Conservation (phyloP, 83 land plant genomes). For the Picea mariana region DNA sequence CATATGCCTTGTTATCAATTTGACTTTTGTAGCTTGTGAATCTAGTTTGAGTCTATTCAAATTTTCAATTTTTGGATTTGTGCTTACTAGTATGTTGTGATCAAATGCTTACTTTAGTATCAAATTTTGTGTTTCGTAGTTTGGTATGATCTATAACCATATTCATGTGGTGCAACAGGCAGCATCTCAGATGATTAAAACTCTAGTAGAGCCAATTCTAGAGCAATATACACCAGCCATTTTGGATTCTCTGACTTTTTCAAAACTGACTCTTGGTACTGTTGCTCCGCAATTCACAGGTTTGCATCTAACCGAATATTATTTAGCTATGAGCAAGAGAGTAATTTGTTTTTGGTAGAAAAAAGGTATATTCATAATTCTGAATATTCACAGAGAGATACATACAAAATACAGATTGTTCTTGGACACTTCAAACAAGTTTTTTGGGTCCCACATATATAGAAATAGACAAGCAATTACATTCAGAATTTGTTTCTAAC, state of each 20-base stretch:
- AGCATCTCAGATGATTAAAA: conserved; percentile 72
- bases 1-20: background rate
- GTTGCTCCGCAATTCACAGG: conserved; percentile 98
- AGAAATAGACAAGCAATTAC: no score
- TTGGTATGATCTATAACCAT: background rate
- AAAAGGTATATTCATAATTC: no score
- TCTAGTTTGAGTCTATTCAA: conserved; percentile 1
- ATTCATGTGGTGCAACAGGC: conserved; percentile 54
- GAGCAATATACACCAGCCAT: conserved; percentile 75
- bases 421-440: no score
- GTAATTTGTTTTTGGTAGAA: no score
- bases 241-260: conserved; percentile 61
- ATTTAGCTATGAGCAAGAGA: background rate
- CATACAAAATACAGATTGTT: no score
- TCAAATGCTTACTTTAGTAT: background rate
- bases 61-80: background rate
- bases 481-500: no score
- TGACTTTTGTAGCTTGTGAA: background rate
- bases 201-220: conserved; percentile 69
- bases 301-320: conserved; percentile 18
- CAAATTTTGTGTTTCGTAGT: background rate
- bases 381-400: no score
- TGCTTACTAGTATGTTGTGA: background rate
- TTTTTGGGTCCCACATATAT: no score
- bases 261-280: conserved; percentile 87